Evolutionary conservation across 2,329 filamentous ascomycete genomes (phyloP), one percentile per base, ranked within the genome.

Genomic region (Clonostachys chloroleuca): DNA sequence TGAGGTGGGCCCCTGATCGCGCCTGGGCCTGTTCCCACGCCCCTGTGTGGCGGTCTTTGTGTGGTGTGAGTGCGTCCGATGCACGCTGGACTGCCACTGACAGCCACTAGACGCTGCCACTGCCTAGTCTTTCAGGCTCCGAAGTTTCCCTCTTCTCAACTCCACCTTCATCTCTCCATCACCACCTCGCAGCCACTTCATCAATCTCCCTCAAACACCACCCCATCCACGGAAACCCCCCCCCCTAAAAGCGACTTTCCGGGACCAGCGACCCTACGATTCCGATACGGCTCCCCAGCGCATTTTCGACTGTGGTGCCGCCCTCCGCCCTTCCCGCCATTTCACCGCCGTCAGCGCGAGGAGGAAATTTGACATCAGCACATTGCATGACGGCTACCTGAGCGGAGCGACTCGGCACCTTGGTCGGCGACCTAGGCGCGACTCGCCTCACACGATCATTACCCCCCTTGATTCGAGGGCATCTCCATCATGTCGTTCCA

Each of bases 401-500:
- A 52, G 50, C 42, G 43, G 34, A 40, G 37, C 42, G 46, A 43
- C 43, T 34, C 43, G 51, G 47, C 51, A 51, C 14, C 35, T 42
- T 36, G 37, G 43, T 50, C 45, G 49, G 47, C 49, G 43, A 42
- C 47, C 42, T 42, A 33, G 48, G 50, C 46, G 48, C 48, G 46
- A 48, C 50, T 34, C 34, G 14, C 14, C 36, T 39, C 36, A 39
- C 17, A 16, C 34, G 16, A 20, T 34, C 35, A 44, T 39, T 44
- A 6, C 20, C 46, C 18, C 34, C 46, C 36, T 48, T 37, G 18
- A 39, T n/a, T n/a, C 12, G 17, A 39, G 17, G 36, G 36, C 14
- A n/a, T 40, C 39, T 45, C 46, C 46, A 51, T 66, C 65, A 84
- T 84, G 80, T 81, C 79, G 69, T 83, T 80, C 73, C 80, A 84